Conservation (phyloP, 208 protist species). For the Vickermania ingenoplastis region DNA sequence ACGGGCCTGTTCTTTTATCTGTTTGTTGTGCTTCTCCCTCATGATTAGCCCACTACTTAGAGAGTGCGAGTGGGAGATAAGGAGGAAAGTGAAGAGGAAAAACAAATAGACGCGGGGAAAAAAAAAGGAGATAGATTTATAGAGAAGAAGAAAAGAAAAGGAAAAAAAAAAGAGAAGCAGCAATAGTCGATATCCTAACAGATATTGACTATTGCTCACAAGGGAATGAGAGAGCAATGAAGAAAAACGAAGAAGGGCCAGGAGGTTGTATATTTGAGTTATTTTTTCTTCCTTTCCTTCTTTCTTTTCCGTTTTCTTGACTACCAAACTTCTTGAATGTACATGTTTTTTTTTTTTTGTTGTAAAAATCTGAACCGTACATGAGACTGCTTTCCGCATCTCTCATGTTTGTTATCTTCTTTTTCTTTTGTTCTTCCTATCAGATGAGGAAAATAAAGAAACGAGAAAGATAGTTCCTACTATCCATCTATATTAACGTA, state of each 20-base stretch:
- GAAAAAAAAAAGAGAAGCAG: not conserved
- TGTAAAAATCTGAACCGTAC: no score
- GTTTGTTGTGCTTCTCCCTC: not conserved
- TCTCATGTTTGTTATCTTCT: no score
- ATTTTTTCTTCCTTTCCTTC: no score
- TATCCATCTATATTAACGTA: no score
- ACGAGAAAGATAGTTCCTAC: no score
- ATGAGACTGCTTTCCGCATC: no score
- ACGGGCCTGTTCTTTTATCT: not conserved
- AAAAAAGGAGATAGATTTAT: not conserved
- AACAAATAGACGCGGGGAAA: not conserved
- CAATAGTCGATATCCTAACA: not conserved
- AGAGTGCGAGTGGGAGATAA: not conserved
- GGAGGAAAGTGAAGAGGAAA: not conserved
- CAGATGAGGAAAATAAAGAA: no score
- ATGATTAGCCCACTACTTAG: not conserved
- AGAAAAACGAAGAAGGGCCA: no score
- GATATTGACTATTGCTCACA: no score
- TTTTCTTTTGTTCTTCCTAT: no score
- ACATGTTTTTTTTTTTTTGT: constrained; percentile 11
- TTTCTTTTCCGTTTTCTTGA: not conserved
- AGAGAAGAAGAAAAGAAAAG: not conserved
- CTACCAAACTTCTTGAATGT: not conserved
- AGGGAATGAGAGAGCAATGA: no score
- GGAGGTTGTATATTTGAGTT: no score